Conservation (phyloP, 2,329 filamentous ascomycete species). For the Gnomoniopsis smithogilvyi region DNA sequence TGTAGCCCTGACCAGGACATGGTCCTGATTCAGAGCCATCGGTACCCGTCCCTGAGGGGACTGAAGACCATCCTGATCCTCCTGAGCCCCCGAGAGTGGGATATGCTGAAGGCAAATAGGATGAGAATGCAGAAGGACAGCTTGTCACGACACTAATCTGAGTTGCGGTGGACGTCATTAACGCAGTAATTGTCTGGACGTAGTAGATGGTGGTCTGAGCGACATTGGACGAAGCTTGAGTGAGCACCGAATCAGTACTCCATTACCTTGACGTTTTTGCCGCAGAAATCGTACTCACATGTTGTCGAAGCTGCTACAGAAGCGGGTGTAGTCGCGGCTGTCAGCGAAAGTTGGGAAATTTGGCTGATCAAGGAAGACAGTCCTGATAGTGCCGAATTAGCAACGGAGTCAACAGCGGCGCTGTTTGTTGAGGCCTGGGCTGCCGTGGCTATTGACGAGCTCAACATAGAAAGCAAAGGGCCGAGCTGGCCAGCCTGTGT, state of each 20-base stretch:
- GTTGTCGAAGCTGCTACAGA: background rate
- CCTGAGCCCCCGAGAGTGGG: background rate
- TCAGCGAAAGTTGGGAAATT: slow-evolving; percentile 14
- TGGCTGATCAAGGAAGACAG: slow-evolving; percentile 16
- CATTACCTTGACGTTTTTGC: too few species aligned
- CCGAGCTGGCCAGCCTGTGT: slow-evolving; percentile 7
- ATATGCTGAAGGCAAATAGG: background rate
- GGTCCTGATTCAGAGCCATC: slow-evolving; percentile 3
- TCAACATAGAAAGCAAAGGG: slow-evolving; percentile 13
- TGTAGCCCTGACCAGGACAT: slow-evolving; percentile 16
- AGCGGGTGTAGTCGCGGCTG: background rate
- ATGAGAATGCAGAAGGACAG: background rate
- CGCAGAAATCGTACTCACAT: background rate
- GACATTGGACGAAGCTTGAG: background rate
- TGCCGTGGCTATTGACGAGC: slow-evolving; percentile 9
- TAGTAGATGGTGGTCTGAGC: slow-evolving; percentile 17
- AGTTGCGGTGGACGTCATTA: slow-evolving; percentile 13
- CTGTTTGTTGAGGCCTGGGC: background rate
- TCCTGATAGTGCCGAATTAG: slow-evolving; percentile 8
- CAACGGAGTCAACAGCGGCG: slow-evolving; percentile 1
- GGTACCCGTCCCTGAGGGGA: background rate
- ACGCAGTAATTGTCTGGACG: slow-evolving; percentile 15
- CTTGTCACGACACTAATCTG: slow-evolving; percentile 8
- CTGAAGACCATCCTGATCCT: background rate
- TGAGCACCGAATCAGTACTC: background rate